Conservation (phyloP, 768 basidiomycete species). For the Glaciozyma antarctica region DNA sequence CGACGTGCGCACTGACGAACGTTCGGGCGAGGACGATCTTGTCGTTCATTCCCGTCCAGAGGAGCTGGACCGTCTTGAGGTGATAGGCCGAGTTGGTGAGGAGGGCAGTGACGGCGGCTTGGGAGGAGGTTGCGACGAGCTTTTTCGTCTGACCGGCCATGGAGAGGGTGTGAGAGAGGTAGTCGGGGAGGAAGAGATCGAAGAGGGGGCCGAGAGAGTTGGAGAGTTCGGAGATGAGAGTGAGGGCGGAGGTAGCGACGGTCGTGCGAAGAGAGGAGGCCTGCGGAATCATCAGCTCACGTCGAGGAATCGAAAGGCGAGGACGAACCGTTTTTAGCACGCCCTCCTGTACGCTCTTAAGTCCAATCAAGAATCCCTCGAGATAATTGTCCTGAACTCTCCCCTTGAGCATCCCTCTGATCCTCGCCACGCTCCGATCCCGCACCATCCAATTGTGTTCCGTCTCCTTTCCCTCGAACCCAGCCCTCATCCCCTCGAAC, state of each 20-base stretch:
- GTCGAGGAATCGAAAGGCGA: neutral
- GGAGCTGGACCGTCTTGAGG: constrained; percentile 56
- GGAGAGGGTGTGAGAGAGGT: constrained; percentile 66
- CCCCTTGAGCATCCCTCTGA: constrained; percentile 24
- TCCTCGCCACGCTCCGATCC: constrained; percentile 44
- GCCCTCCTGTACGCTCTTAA: constrained; percentile 72
- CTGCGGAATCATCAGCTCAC: constrained; percentile 43
- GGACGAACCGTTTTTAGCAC: constrained; percentile 69
- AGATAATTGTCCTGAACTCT: constrained; percentile 65
- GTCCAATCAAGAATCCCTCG: constrained; percentile 61
- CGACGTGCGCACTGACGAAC: constrained; percentile 52
- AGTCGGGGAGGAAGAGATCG: constrained; percentile 68
- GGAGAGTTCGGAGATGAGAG: constrained; percentile 66
- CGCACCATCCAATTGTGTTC: constrained; percentile 89
- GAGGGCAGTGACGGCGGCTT: constrained; percentile 58
- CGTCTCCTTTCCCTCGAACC: constrained; percentile 89
- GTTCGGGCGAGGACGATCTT: constrained; percentile 66
- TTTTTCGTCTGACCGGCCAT: constrained; percentile 92
- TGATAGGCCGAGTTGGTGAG: constrained; percentile 61
- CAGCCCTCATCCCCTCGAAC: constrained; percentile 64
- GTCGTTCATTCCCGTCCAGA: constrained; percentile 63
- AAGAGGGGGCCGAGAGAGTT: constrained; percentile 52
- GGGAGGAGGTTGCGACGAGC: constrained; percentile 75
- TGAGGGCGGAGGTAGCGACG: constrained; percentile 66
- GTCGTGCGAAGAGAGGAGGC: constrained; percentile 83